Base-by-base conservation (phyloP, 495 filamentous ascomycete genomes). In the Haplographium delicatum region DNA sequence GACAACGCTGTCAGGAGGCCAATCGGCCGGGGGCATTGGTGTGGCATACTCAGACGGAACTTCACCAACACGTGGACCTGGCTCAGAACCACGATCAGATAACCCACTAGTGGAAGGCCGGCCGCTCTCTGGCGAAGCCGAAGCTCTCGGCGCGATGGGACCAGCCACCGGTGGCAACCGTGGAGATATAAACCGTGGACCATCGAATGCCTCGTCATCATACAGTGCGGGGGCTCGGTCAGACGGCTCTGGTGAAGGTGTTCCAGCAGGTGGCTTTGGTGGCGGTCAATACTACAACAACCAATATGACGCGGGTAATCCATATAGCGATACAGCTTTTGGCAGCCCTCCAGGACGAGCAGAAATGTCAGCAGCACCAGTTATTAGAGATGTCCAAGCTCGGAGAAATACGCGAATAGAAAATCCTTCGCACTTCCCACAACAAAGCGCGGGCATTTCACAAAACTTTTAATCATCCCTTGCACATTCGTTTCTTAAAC, bases 371-470 rank as follows among this genome's bases (percentile, higher is more conserved):
- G 76, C 65, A 19, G 81, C 84, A 54, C 93, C 93, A 2, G 84
- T 98, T 23, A 96, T 98, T 40, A 78, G 91, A n/a, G 93, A 97
- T 65, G 89, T 96, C 26, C 81, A 82, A 54, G 93, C 93, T 2
- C 75, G 93, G 54, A 78, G 93, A 48, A 95, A 96, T 63, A 96
- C 93, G 18, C 81, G 89, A 38, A 96, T 98, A 42, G 89, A 97
- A 65, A 95, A 86, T 62, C 86, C 89, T 2, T 70, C 78, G 25
- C 83, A 94, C 30, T 91, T 86, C 58, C 90, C 89, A 9, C 85
- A 91, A 63, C 89, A 93, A 72, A 95, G 86, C 59, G 88, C 89
- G 24, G 93, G 93, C 42, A 98, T 98, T 62, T 88, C 93, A n/a
- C 93, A 96, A 64, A 98, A 98, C 60, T 98, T 98, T 59, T 98